Evolutionary conservation across 176 grass and related monocot species (phyloP).

Genomic region (Aegilops longissima): DNA sequence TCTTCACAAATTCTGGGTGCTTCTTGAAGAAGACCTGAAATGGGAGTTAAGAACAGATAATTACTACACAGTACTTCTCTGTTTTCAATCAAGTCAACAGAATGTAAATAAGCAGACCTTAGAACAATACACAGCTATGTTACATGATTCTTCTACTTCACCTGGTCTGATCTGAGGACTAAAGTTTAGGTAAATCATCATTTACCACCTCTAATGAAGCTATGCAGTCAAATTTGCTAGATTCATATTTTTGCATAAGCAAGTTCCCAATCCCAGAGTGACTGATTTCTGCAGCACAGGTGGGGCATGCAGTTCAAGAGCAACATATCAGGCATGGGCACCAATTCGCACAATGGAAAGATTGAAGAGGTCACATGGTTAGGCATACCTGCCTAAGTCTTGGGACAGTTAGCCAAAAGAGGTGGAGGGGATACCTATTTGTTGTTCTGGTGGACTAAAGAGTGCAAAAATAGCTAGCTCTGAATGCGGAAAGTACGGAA

Average conservation of each 20-base stretch:
- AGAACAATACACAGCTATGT: not conserved
- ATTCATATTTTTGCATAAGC: not conserved
- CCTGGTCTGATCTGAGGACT: not conserved
- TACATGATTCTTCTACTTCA: not conserved
- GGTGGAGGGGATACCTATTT: not conserved
- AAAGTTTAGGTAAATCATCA: not conserved
- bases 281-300: not conserved
- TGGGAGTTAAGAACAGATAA: not conserved
- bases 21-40: constrained; percentile 85
- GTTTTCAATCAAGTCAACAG: not conserved
- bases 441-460: not conserved
- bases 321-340: not conserved
- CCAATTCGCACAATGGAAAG: not conserved
- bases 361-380: not conserved
- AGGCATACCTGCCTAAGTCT: not conserved
- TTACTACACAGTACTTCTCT: not conserved
- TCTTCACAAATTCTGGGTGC: constrained; percentile 69
- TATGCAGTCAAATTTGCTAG: not conserved
- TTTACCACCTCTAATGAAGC: not conserved
- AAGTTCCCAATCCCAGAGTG: not conserved
- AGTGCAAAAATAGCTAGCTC: not conserved
- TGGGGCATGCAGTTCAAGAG: not conserved
- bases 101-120: not conserved
- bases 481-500: not conserved
- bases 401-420: not conserved